Percentiles rank a stretch among this genome's conserved stretches.
Conservation (phyloP, 495 filamentous ascomycete genomes). For the Melanomma pulvis-pyrius region DNA sequence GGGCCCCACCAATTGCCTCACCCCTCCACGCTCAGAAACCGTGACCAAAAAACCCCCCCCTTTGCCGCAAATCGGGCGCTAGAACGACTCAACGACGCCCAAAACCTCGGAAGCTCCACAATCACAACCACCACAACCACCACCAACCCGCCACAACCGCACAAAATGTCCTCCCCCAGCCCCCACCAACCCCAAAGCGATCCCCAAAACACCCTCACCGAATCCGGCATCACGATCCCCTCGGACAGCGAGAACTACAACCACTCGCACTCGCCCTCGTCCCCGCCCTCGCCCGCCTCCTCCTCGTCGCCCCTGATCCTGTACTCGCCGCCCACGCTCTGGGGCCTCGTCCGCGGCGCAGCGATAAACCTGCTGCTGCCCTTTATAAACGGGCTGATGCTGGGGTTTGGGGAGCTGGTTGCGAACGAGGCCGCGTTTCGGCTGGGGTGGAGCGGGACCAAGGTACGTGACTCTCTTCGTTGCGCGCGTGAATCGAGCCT, state of each 20-base stretch:
- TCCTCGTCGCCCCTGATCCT: conserved; percentile 79
- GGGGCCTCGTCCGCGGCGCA: conserved; percentile 81
- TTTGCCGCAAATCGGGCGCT: too few relatives aligned
- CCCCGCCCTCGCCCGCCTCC: conserved; percentile 66
- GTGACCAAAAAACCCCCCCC: too few relatives aligned
- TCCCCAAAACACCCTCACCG: conserved; percentile 62
- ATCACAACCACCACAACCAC: background rate
- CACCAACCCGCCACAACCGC: background rate
- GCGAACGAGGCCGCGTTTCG: conserved; percentile 93
- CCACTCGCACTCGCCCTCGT: conserved; percentile 64
- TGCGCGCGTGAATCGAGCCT: background rate
- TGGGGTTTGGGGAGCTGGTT: conserved; percentile 94
- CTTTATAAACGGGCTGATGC: conserved; percentile 97
- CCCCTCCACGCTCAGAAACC: too few relatives aligned
- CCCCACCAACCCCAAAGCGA: conserved; percentile 49
- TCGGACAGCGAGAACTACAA: conserved; percentile 92
- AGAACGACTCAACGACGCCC: background rate
- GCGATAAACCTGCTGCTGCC: conserved; percentile 94
- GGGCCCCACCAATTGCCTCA: background rate
- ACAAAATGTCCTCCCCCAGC: conserved; percentile 2
- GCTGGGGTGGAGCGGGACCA: conserved; percentile 89
- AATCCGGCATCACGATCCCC: conserved; percentile 81
- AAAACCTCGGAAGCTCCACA: background rate
- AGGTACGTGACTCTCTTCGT: conserved; percentile 59
- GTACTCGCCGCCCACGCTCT: conserved; percentile 84